These are phyloP conservation scores for Claviceps pazoutovae DNA, from an alignment of 2,329 filamentous ascomycete species.

Conservation along the genomic window DNA sequence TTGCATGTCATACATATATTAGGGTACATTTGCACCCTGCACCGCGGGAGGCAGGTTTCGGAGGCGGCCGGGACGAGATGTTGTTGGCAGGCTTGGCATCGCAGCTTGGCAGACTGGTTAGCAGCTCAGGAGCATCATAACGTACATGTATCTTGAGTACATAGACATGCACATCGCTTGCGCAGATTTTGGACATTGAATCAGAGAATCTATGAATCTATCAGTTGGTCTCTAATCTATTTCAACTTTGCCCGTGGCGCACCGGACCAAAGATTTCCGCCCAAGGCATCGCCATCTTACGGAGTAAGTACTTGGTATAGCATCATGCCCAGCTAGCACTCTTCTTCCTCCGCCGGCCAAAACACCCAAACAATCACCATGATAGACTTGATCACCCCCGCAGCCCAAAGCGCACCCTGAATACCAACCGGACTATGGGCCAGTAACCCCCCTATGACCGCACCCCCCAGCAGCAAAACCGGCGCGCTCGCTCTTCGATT, in stretches of 20 bases:
- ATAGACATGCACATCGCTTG: no score
- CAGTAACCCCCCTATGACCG: slow-evolving; percentile 35
- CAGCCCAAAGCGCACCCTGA: slow-evolving; percentile 45
- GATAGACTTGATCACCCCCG: slow-evolving; percentile 38
- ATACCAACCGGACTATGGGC: slow-evolving; percentile 33
- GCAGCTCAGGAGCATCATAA: no score
- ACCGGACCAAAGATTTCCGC: no score
- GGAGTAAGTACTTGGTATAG: not conserved
- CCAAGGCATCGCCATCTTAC: no score
- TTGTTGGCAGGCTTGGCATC: no score
- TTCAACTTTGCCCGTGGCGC: no score
- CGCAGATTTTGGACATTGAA: no score
- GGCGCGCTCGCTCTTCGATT: slow-evolving; percentile 38
- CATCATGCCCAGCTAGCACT: slow-evolving; percentile 8
- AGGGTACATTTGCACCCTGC: not conserved
- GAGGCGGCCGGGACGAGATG: no score
- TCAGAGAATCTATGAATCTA: no score
- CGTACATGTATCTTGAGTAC: no score
- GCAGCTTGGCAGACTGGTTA: no score
- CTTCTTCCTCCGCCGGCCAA: slow-evolving; percentile 38
- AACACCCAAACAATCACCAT: slow-evolving; percentile 45
- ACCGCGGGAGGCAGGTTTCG: not conserved
- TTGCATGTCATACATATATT: not conserved
- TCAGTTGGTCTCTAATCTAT: no score
- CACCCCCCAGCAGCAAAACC: slow-evolving; percentile 33